phyloP scores from a whole-genome alignment of 2,329 filamentous ascomycete species.

The Rhynchosporium graminicola region DNA sequence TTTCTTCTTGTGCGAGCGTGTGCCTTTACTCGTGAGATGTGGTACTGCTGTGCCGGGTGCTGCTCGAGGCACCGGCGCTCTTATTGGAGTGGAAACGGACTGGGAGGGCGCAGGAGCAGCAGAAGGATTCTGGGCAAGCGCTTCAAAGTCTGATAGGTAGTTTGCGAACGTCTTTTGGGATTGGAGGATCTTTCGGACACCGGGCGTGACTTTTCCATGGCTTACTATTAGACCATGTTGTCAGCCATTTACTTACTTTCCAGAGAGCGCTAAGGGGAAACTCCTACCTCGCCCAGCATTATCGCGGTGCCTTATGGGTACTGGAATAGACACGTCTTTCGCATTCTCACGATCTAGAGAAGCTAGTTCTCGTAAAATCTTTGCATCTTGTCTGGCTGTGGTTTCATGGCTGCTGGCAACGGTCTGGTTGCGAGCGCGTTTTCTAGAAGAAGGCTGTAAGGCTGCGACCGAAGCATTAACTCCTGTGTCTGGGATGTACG shows the following conservation, averaged over 20 bases:
- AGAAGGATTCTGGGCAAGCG: conserved; percentile 48
- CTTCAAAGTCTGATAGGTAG: conserved; percentile 78
- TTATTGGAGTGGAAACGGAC: conserved; percentile 32
- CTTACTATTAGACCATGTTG: conserved; percentile 27
- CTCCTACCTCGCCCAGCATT: conserved; percentile 44
- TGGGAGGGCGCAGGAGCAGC: conserved; percentile 38
- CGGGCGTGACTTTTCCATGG: conserved; percentile 43
- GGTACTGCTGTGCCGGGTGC: conserved; percentile 30
- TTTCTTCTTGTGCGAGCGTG: conserved; percentile 38
- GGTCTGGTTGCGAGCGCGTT: conserved; percentile 64
- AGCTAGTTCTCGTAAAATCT: conserved; percentile 77
- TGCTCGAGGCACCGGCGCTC: conserved; percentile 24
- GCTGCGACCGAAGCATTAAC: conserved; percentile 56
- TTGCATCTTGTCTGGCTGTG: conserved; percentile 79
- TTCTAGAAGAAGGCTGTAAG: conserved; percentile 59
- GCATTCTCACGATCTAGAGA: conserved; percentile 81
- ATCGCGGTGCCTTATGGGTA: conserved; percentile 58
- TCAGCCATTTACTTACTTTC: not conserved
- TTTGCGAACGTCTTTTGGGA: conserved; percentile 84
- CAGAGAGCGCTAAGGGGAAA: not conserved
- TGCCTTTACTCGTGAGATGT: conserved; percentile 34
- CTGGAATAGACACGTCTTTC: conserved; percentile 68
- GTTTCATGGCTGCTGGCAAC: conserved; percentile 63
- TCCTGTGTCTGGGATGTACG: conserved; percentile 79
- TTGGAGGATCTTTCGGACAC: conserved; percentile 74